Conservation (phyloP, 805 yeast genomes). For the Saccharomycopsis schoenii region DNA sequence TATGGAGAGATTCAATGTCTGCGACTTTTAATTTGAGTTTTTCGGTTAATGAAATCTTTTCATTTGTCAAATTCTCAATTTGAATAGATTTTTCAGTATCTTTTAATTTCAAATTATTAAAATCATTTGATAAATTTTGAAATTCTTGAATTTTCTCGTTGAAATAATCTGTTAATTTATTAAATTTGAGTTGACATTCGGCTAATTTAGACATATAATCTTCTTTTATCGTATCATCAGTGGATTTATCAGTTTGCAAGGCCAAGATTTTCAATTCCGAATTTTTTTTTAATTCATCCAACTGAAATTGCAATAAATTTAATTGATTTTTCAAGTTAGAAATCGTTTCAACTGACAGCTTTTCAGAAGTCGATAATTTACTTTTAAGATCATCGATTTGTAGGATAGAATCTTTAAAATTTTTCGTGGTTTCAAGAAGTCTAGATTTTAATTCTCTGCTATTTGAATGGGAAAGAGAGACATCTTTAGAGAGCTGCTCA, state of each 20-base stretch:
- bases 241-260: not conserved
- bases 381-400: not conserved
- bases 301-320: not conserved
- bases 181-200: not conserved
- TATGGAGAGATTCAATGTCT: not conserved
- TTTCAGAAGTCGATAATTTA: not conserved
- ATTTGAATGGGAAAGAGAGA: not conserved
- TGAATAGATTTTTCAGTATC: not conserved
- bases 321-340: not conserved
- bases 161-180: not conserved
- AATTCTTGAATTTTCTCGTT: not conserved
- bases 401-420: not conserved
- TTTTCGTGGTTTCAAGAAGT: not conserved
- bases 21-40: not conserved
- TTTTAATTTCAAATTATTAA: not conserved
- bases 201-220: not conserved
- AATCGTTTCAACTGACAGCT: not conserved
- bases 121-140: not conserved
- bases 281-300: not conserved
- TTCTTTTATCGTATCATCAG: not conserved
- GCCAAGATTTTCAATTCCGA: not conserved
- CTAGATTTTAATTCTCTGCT: constrained; percentile 2
- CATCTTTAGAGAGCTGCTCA: not conserved
- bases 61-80: not conserved
- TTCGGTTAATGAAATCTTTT: not conserved